Conservation (phyloP, 2,329 filamentous ascomycete genomes). For the Neonectria ditissima region DNA sequence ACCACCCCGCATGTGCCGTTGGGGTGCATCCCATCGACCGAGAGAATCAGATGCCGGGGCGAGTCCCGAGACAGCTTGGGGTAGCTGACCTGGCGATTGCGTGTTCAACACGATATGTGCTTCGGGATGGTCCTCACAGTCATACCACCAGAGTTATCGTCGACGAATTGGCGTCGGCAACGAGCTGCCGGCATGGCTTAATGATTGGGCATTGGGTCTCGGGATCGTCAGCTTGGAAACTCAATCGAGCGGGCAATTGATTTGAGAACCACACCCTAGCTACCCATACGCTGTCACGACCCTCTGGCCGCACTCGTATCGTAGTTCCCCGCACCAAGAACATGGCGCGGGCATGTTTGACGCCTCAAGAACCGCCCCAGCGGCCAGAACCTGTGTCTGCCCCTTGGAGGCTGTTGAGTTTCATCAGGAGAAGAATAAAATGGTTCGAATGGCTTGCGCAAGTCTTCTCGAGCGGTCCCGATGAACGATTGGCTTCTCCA, state of each 20-base stretch:
- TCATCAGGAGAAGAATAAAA: constrained; percentile 28
- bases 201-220: constrained; percentile 24
- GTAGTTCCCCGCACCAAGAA: neutral
- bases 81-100: constrained; percentile 32
- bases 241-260: constrained; percentile 7
- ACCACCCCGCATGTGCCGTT: constrained; percentile 27
- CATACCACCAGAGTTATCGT: constrained; percentile 32
- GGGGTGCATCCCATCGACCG: constrained; percentile 5
- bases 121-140: constrained; percentile 19
- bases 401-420: constrained; percentile 34
- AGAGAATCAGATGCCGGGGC: constrained; percentile 19
- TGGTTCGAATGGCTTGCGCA: constrained; percentile 20
- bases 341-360: neutral
- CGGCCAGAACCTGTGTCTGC: neutral
- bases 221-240: constrained; percentile 8
- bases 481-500: constrained; percentile 36
- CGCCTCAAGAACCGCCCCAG: neutral
- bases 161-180: constrained; percentile 21
- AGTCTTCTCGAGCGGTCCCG: constrained; percentile 26
- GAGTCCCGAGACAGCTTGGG: constrained; percentile 13
- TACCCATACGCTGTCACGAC: constrained; percentile 1
- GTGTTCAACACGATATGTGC: constrained; percentile 31
- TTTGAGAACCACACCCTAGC: constrained; percentile 10
- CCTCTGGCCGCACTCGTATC: neutral
- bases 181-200: constrained; percentile 22